Conservation (phyloP, 2,329 filamentous ascomycete genomes). For the Hortaea werneckii region DNA sequence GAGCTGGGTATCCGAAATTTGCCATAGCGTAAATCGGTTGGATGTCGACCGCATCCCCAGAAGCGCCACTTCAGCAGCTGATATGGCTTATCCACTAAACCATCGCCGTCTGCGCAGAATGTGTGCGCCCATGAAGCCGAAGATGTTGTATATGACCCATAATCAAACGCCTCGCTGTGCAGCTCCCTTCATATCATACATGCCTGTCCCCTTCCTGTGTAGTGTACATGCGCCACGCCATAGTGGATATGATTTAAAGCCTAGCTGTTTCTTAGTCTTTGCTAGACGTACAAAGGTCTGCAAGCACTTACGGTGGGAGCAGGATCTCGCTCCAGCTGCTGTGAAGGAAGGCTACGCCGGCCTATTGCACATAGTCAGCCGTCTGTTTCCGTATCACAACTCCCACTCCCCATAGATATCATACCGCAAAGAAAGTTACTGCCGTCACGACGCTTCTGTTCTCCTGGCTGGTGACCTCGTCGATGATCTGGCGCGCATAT, state of each 20-base stretch:
- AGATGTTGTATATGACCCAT: neutral
- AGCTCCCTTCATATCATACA: neutral
- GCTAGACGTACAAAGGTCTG: too few relatives aligned
- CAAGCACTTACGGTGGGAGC: slow-evolving; percentile 34
- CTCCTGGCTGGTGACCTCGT: slow-evolving; percentile 35
- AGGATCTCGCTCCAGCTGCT: slow-evolving; percentile 45
- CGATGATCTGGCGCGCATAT: slow-evolving; percentile 31
- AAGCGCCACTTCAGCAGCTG: too few relatives aligned
- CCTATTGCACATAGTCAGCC: slow-evolving; percentile 23
- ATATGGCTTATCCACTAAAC: too few relatives aligned
- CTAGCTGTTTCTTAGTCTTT: neutral
- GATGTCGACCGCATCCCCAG: too few relatives aligned
- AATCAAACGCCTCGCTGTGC: neutral
- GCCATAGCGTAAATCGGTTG: too few relatives aligned
- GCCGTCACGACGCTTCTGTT: slow-evolving; percentile 41
- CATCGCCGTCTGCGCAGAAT: too few relatives aligned
- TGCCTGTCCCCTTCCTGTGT: neutral
- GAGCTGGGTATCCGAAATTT: too few relatives aligned
- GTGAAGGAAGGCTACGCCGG: slow-evolving; percentile 42
- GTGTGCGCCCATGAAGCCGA: too few relatives aligned
- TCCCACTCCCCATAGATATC: slow-evolving; percentile 10
- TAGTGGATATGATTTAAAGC: neutral
- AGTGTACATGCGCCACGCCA: too few relatives aligned
- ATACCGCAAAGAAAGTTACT: slow-evolving; percentile 42
- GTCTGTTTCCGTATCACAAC: neutral